Percentiles rank a stretch among this genome's conserved stretches.
Conservation (phyloP, 495 filamentous ascomycete species). For the Immersiella caudata region DNA sequence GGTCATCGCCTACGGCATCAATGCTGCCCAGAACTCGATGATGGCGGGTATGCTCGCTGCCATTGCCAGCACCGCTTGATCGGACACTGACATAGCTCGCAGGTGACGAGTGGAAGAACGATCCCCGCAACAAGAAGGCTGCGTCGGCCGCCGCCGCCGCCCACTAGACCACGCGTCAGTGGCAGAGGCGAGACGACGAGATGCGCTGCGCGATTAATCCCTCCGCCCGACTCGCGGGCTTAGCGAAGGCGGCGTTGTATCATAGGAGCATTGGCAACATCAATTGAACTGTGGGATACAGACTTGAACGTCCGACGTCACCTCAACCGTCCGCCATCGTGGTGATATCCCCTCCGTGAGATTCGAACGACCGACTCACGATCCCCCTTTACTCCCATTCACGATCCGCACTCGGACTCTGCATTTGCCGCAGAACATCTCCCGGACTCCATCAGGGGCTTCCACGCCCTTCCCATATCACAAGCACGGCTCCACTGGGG, state of each 20-base stretch:
- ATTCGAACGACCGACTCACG: neutral
- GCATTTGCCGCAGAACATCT: neutral
- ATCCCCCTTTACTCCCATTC: neutral
- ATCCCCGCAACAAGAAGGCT: conserved; percentile 82
- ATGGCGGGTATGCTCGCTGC: conserved; percentile 66
- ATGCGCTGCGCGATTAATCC: conserved; percentile 25
- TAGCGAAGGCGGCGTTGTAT: conserved; percentile 34
- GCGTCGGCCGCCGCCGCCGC: conserved; percentile 64
- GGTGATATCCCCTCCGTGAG: neutral
- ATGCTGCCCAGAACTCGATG: conserved; percentile 70
- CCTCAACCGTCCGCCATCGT: neutral
- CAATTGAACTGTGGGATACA: conserved; percentile 37
- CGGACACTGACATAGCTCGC: conserved; percentile 32
- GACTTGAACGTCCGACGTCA: neutral
- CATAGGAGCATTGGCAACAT: conserved; percentile 37
- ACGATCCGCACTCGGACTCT: neutral
- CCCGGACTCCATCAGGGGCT: neutral
- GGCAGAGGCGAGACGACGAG: conserved; percentile 23
- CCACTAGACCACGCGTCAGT: conserved; percentile 34
- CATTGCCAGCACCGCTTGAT: conserved; percentile 15
- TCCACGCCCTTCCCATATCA: neutral
- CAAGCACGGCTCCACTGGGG: neutral
- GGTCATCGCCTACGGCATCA: conserved; percentile 85
- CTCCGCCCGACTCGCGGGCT: conserved; percentile 26
- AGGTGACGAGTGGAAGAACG: conserved; percentile 95